Evolutionary conservation across 1,139 yeast genomes (phyloP).

Genomic region (Geotrichum armillariae): DNA sequence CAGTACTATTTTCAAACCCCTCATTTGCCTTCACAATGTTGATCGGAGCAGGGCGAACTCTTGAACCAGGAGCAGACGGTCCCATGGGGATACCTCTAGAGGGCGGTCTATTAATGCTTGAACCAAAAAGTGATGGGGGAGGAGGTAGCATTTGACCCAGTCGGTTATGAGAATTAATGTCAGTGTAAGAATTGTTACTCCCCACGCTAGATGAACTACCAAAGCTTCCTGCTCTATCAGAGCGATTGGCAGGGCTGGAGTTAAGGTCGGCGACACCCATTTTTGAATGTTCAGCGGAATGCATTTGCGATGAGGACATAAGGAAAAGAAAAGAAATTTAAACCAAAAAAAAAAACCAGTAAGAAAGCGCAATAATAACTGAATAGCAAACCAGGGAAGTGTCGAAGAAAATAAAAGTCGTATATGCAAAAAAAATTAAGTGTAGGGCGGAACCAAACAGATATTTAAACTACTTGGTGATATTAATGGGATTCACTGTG

Average conservation of each 20-base stretch:
- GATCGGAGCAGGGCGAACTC: conserved; percentile 12
- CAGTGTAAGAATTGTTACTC: conserved; percentile 1
- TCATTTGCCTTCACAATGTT: conserved; percentile 10
- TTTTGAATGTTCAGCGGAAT: conserved; percentile 1
- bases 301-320: conserved; percentile 9
- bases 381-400: not conserved
- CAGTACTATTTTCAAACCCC: not conserved
- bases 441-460: not conserved
- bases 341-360: not conserved
- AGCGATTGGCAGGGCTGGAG: not conserved
- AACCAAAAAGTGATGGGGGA: conserved; percentile 3
- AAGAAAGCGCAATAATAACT: not conserved
- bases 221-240: conserved; percentile 13
- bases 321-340: not conserved
- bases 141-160: not conserved
- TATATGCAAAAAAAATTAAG: conserved; percentile 1
- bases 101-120: conserved; percentile 7
- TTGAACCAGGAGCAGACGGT: not conserved
- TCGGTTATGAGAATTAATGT: not conserved
- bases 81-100: conserved; percentile 3
- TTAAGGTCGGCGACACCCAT: conserved; percentile 7
- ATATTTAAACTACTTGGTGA: too few species aligned
- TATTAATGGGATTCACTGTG: conserved; percentile 11
- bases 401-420: not conserved
- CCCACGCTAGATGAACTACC: conserved; percentile 8